Evolutionary conservation across 306 rosid species (phyloP).

Genomic region (Neltuma alba): DNA sequence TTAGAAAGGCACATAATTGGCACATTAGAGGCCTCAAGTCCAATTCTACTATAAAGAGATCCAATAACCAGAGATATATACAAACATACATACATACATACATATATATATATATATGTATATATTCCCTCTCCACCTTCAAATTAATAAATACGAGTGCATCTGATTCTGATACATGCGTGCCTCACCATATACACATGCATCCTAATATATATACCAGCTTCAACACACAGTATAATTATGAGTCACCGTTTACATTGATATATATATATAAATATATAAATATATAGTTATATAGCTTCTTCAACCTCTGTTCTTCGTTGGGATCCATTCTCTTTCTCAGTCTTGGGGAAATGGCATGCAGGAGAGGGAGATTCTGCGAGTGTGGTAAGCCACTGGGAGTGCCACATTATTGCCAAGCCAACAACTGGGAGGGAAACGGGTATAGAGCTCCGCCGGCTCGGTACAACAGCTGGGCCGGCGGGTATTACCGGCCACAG

Average conservation of each 20-base stretch:
- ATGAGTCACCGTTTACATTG: background rate
- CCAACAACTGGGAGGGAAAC: background rate
- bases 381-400: background rate
- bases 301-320: background rate
- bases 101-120: too few species aligned
- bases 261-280: background rate
- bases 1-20: too few species aligned
- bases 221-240: background rate
- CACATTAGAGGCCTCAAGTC: too few species aligned
- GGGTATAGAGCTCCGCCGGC: background rate
- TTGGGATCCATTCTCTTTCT: too few species aligned
- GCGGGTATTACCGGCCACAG: background rate
- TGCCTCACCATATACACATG: background rate
- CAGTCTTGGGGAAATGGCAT: background rate
- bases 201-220: background rate
- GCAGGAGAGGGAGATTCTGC: background rate
- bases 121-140: background rate
- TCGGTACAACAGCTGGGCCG: background rate
- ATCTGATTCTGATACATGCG: background rate
- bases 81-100: too few species aligned
- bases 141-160: background rate
- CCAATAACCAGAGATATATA: too few species aligned
- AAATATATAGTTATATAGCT: background rate
- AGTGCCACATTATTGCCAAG: conserved; percentile 2
- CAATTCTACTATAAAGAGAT: too few species aligned